Evolutionary conservation across 371 early-diverging fungal genomes (phyloP).

Genomic region (Rhizopus delemar): DNA sequence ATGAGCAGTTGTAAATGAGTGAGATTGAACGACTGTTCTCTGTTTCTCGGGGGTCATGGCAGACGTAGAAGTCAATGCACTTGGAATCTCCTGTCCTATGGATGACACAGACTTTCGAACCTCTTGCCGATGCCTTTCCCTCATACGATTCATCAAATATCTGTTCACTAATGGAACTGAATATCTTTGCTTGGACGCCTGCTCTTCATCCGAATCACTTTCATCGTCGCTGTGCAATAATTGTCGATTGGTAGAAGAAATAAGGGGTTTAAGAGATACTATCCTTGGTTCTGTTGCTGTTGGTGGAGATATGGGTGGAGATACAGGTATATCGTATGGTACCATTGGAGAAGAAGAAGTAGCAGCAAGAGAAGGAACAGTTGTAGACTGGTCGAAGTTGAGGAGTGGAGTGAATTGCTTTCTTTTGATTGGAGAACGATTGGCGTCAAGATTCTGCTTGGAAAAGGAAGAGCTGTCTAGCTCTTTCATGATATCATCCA

Average conservation of each 20-base stretch:
- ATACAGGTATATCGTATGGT: too few species aligned
- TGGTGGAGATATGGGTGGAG: slow-evolving; percentile 3
- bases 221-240: slow-evolving; percentile 4
- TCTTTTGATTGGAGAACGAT: neutral
- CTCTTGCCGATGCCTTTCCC: slow-evolving; percentile 34
- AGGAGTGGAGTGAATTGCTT: neutral
- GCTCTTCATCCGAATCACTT: slow-evolving; percentile 9
- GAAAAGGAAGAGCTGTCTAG: slow-evolving; percentile 6
- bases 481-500: slow-evolving; percentile 36
- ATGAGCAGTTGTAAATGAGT: slow-evolving; percentile 12
- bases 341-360: neutral
- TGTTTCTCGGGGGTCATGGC: neutral
- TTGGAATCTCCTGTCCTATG: slow-evolving; percentile 9
- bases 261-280: slow-evolving; percentile 14
- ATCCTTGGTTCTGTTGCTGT: slow-evolving; percentile 7
- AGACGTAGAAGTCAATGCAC: slow-evolving; percentile 25
- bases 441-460: too few species aligned
- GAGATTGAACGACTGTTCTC: slow-evolving; percentile 15
- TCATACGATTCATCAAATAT: slow-evolving; percentile 28
- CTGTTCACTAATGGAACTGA: slow-evolving; percentile 4
- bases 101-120: slow-evolving; percentile 15
- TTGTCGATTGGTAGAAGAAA: slow-evolving; percentile 11
- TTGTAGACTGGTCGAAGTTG: neutral
- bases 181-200: neutral
- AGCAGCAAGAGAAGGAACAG: neutral